Percentiles rank a stretch among this genome's conserved stretches.
Evolutionary conservation across 805 yeast species (phyloP).

Genomic region (Nakazawaea pomicola): DNA sequence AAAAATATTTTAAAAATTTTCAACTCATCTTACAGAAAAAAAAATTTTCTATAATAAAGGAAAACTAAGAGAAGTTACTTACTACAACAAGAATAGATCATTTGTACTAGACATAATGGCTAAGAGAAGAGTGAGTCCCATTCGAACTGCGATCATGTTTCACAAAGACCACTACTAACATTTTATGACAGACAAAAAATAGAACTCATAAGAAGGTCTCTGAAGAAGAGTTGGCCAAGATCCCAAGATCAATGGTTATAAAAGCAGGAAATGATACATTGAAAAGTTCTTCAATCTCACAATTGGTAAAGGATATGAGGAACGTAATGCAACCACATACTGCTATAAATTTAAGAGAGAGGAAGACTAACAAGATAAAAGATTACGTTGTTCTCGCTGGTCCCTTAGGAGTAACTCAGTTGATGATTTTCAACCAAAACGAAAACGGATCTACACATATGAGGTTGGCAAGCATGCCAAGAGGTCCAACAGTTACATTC

Average conservation of each 20-base stretch:
- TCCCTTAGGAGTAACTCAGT: slow-evolving; percentile 87
- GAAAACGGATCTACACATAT: slow-evolving; percentile 75
- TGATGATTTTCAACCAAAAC: slow-evolving; percentile 81
- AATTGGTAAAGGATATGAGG: slow-evolving; percentile 83
- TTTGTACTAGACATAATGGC: slow-evolving; percentile 12
- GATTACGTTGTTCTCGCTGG: slow-evolving; percentile 99
- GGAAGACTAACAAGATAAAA: slow-evolving; percentile 80
- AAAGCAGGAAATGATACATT: slow-evolving; percentile 68
- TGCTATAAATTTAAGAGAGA: slow-evolving; percentile 80
- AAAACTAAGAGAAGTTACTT: background rate
- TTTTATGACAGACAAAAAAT: slow-evolving; percentile 48
- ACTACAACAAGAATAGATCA: background rate
- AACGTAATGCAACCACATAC: slow-evolving; percentile 95
- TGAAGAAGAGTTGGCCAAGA: slow-evolving; percentile 63
- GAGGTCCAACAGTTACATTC: slow-evolving; percentile 92
- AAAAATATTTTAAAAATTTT: slow-evolving; percentile 4
- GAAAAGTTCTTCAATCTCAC: slow-evolving; percentile 76
- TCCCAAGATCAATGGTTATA: slow-evolving; percentile 93
- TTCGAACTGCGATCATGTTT: too few relatives aligned
- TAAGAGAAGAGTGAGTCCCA: slow-evolving; percentile 31
- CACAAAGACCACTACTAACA: background rate
- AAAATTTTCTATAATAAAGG: slow-evolving; percentile 1
- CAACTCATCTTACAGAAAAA: slow-evolving; percentile 2
- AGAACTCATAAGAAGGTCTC: slow-evolving; percentile 75
- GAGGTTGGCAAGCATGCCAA: slow-evolving; percentile 81